A percentile compares a stretch with the other conserved stretches of the same genome.
Conservation (phyloP, 495 filamentous ascomycete genomes). For the Aspergillus indologenus region DNA sequence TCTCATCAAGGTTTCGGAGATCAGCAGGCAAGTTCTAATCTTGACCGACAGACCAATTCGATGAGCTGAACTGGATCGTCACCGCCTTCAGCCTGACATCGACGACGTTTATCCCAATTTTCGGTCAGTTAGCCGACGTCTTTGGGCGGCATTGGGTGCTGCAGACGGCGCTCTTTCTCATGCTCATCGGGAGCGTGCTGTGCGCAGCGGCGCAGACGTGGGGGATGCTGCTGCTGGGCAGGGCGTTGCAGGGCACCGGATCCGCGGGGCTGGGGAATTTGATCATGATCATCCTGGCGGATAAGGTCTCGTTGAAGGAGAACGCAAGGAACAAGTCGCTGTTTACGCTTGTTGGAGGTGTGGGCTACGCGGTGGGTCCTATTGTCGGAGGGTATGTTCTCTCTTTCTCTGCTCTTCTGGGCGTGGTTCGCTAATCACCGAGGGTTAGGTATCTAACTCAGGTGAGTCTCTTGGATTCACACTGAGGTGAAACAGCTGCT, state of each 20-base stretch:
- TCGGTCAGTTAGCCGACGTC: conserved; percentile 57
- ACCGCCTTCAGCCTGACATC: conserved; percentile 60
- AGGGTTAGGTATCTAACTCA: conserved; percentile 24
- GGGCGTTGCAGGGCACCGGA: conserved; percentile 55
- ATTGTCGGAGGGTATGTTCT: conserved; percentile 45
- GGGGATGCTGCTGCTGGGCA: conserved; percentile 53
- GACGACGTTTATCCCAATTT: conserved; percentile 59
- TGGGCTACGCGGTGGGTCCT: conserved; percentile 54
- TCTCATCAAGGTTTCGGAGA: too few species aligned
- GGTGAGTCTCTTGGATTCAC: conserved; percentile 11
- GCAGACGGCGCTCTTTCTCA: conserved; percentile 44
- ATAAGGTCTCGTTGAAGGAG: conserved; percentile 53
- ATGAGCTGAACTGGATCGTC: conserved; percentile 62
- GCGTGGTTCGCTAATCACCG: background rate
- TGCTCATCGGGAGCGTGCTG: conserved; percentile 50
- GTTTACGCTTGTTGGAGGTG: conserved; percentile 49
- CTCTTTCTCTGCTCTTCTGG: background rate
- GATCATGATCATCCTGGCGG: conserved; percentile 54
- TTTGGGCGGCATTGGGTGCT: conserved; percentile 53
- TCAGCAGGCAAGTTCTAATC: background rate
- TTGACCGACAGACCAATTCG: conserved; percentile 41
- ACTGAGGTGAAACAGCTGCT: conserved; percentile 24
- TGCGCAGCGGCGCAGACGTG: conserved; percentile 54
- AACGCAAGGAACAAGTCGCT: conserved; percentile 57
- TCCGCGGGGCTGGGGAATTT: conserved; percentile 53